A percentile compares a stretch with the other conserved stretches of the same genome.
Evolutionary conservation across 345 rosid species (phyloP).

Genomic region (Lepidium sativum): DNA sequence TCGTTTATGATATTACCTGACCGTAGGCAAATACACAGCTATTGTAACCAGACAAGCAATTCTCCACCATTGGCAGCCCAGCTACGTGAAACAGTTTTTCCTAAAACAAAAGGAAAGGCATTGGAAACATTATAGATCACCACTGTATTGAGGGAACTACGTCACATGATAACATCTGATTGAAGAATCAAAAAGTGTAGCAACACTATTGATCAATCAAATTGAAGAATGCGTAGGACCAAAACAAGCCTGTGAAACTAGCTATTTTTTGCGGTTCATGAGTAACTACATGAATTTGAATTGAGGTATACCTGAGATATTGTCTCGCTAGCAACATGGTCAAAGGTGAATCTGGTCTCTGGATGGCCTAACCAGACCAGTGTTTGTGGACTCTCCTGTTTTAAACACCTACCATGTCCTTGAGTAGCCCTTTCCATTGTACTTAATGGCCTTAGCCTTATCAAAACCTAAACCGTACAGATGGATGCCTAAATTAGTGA

Average conservation of each 20-base stretch:
- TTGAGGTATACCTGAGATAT: slow-evolving; percentile 61
- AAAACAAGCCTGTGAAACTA: background rate
- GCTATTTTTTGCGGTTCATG: background rate
- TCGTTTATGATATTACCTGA: slow-evolving; percentile 45
- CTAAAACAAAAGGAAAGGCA: slow-evolving; percentile 30
- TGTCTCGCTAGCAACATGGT: slow-evolving; percentile 68
- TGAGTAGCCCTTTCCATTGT: slow-evolving; percentile 55
- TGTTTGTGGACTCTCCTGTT: slow-evolving; percentile 70
- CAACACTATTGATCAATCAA: background rate
- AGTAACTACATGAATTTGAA: background rate
- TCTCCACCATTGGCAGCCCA: slow-evolving; percentile 94
- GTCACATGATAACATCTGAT: background rate
- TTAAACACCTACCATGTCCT: slow-evolving; percentile 62
- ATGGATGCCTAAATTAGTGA: background rate
- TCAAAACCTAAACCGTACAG: slow-evolving; percentile 53
- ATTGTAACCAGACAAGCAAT: slow-evolving; percentile 89
- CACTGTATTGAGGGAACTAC: background rate
- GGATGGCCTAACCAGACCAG: slow-evolving; percentile 83
- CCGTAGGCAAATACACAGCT: slow-evolving; percentile 97
- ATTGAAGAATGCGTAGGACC: background rate
- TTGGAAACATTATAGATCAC: slow-evolving; percentile 3
- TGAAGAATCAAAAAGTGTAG: background rate
- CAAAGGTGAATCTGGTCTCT: slow-evolving; percentile 91
- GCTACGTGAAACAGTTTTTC: slow-evolving; percentile 66
- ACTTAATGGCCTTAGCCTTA: slow-evolving; percentile 70